A percentile compares a stretch with the other conserved stretches of the same genome.
Evolutionary conservation across 441 rosid genomes (phyloP).

Genomic region (Gossypium gossypioides): DNA sequence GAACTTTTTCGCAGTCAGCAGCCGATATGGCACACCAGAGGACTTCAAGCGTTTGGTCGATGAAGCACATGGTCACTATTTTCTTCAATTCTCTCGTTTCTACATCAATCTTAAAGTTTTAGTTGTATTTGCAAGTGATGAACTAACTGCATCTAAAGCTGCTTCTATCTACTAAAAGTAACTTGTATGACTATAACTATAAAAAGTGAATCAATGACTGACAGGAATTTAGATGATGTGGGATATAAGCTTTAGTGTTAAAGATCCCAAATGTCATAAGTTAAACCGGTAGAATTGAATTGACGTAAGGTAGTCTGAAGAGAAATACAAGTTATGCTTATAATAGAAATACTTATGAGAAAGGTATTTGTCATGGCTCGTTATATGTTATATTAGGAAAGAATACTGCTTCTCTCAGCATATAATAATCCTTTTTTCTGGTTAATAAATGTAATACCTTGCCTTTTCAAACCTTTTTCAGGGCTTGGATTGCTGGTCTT

Average conservation of each 20-base stretch:
- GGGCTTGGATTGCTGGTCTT: slow-evolving; percentile 81
- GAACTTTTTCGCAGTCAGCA: slow-evolving; percentile 78
- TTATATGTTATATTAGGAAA: background rate
- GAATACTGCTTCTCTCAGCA: background rate
- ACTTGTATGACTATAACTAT: background rate
- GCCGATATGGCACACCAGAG: slow-evolving; percentile 91
- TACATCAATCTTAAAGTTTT: background rate
- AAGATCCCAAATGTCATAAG: background rate
- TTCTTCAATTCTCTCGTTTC: background rate
- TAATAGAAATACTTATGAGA: background rate
- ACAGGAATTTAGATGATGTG: background rate
- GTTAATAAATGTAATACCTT: background rate
- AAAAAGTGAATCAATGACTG: background rate
- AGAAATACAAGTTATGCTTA: background rate
- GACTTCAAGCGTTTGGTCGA: slow-evolving; percentile 88
- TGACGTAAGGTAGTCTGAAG: background rate
- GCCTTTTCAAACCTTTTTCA: slow-evolving; percentile 22
- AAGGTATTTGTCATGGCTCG: background rate
- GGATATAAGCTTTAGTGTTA: slow-evolving; percentile 1
- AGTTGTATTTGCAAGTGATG: slow-evolving; percentile 9
- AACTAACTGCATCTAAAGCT: slow-evolving; percentile 1
- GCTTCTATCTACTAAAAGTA: background rate
- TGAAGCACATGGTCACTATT: slow-evolving; percentile 78
- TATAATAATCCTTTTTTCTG: background rate
- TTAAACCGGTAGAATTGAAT: background rate